Evolutionary conservation across 768 basidiomycete genomes (phyloP).

Genomic region (Infundibulicybe gibba): DNA sequence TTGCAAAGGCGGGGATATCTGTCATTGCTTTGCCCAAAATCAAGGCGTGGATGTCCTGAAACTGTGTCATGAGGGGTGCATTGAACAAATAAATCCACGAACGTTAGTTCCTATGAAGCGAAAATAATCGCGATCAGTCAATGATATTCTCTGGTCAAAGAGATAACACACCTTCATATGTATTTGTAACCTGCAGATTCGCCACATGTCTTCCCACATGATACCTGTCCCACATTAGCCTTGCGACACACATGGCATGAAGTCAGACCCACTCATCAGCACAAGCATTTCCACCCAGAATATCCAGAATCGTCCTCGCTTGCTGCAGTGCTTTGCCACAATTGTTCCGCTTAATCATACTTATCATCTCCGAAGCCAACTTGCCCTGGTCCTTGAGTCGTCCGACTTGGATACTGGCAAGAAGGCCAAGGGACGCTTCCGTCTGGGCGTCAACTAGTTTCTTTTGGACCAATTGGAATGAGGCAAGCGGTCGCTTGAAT

Average conservation of each 20-base stretch:
- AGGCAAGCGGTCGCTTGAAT: constrained; percentile 85
- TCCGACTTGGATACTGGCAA: constrained; percentile 77
- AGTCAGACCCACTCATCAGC: constrained; percentile 73
- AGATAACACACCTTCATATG: constrained; percentile 73
- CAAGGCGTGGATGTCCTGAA: constrained; percentile 83
- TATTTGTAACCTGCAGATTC: constrained; percentile 94
- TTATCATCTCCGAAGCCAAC: constrained; percentile 88
- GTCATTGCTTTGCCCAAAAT: constrained; percentile 94
- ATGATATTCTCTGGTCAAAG: not conserved
- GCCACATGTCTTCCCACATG: constrained; percentile 93
- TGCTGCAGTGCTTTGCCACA: constrained; percentile 91
- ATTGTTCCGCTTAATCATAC: constrained; percentile 93
- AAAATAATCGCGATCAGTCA: not conserved
- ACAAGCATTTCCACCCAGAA: constrained; percentile 91
- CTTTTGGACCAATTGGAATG: constrained; percentile 98
- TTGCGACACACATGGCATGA: not conserved
- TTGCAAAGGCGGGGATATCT: constrained; percentile 80
- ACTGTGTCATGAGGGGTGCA: constrained; percentile 8
- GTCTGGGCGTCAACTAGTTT: constrained; percentile 94
- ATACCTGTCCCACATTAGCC: constrained; percentile 48
- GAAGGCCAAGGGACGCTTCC: constrained; percentile 75
- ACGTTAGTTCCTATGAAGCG: constrained; percentile 53
- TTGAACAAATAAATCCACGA: constrained; percentile 16
- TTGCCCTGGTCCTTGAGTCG: constrained; percentile 78
- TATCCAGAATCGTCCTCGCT: constrained; percentile 76